Evolutionary conservation across 495 filamentous ascomycete genomes (phyloP).

Genomic region (Darksidea phi): DNA sequence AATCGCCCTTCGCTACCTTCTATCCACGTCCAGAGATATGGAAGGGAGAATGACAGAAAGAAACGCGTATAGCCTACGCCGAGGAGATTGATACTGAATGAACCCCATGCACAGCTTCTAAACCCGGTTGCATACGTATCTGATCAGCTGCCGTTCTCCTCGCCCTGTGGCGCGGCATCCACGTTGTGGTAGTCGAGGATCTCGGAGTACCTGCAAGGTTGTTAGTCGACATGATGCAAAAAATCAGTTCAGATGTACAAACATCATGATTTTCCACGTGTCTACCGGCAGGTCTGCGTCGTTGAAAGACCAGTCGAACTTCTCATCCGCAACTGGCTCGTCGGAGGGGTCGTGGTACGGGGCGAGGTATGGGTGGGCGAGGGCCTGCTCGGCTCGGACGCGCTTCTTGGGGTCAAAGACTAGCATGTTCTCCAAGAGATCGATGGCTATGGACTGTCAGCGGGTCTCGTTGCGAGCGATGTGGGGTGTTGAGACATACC

Average conservation of each 20-base stretch:
- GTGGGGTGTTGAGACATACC: conserved; percentile 55
- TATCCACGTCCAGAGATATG: neutral
- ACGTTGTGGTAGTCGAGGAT: conserved; percentile 99
- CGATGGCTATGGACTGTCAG: conserved; percentile 64
- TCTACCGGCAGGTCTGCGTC: conserved; percentile 96
- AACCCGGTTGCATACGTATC: neutral
- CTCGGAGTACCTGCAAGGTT: conserved; percentile 82
- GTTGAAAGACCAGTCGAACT: conserved; percentile 99
- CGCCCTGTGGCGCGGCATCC: conserved; percentile 49
- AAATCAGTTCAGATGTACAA: conserved; percentile 39
- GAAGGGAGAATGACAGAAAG: conserved; percentile 1
- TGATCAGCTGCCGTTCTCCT: conserved; percentile 33
- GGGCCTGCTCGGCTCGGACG: conserved; percentile 76
- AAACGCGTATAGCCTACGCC: neutral
- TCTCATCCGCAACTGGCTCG: conserved; percentile 93
- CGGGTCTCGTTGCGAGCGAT: neutral
- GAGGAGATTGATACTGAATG: neutral
- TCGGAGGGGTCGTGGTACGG: conserved; percentile 97
- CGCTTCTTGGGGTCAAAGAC: conserved; percentile 95
- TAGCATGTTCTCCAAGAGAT: conserved; percentile 93
- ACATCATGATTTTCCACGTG: conserved; percentile 99
- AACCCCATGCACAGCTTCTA: neutral
- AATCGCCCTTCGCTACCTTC: conserved; percentile 9
- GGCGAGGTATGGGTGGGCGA: conserved; percentile 88
- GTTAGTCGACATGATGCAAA: conserved; percentile 15